These are phyloP conservation scores for Jackrogersella multiformis DNA, from an alignment of 495 filamentous ascomycete species.

Conservation along the genomic window DNA sequence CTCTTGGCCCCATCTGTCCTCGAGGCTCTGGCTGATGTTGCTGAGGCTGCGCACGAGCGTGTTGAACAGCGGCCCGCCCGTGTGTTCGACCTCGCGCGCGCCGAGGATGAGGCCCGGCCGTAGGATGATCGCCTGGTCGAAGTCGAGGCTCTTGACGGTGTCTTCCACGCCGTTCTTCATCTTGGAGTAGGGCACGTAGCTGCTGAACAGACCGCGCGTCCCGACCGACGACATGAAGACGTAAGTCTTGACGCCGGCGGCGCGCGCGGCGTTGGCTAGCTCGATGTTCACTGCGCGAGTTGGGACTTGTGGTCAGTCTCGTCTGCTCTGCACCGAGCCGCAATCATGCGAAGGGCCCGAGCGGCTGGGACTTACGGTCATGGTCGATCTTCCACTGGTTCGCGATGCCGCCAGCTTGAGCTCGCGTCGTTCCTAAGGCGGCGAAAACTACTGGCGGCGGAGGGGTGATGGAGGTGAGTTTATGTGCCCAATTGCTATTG, in stretches of 20 bases:
- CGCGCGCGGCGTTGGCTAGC: constrained; percentile 70
- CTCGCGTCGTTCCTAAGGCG: constrained; percentile 72
- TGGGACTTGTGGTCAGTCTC: not conserved
- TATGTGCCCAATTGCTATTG: constrained; percentile 63
- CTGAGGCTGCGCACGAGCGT: constrained; percentile 64
- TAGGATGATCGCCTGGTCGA: constrained; percentile 77
- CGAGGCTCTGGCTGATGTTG: constrained; percentile 54
- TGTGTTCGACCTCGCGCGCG: constrained; percentile 65
- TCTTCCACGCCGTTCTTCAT: constrained; percentile 89
- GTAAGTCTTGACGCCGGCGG: constrained; percentile 69
- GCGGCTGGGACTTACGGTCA: constrained; percentile 52
- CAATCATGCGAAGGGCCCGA: not conserved
- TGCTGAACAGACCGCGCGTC: constrained; percentile 49
- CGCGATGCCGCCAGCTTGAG: constrained; percentile 70
- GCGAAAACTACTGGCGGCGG: constrained; percentile 70
- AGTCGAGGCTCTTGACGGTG: constrained; percentile 72
- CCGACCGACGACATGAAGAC: constrained; percentile 71
- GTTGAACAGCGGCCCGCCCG: constrained; percentile 57
- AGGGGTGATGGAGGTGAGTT: constrained; percentile 63
- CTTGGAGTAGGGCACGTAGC: constrained; percentile 62
- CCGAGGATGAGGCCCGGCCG: constrained; percentile 81
- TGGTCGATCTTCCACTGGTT: constrained; percentile 82
- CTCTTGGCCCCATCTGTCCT: constrained; percentile 78
- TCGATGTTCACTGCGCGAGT: constrained; percentile 70
- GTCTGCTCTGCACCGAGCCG: not conserved